phyloP scores from a whole-genome alignment of 163 green algal genomes.

The Smithsoniella earleae region DNA sequence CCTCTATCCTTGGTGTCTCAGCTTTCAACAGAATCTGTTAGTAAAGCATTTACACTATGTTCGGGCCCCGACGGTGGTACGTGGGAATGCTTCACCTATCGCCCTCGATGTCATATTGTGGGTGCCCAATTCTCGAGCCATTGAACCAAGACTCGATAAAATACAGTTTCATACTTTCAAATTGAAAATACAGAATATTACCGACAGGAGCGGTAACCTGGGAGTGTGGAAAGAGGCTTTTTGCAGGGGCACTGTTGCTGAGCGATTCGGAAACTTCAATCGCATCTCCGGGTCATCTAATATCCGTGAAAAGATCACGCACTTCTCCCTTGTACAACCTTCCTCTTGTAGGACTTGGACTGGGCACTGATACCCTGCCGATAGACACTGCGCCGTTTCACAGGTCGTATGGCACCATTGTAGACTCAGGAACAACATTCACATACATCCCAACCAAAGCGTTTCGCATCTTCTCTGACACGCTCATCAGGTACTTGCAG shows the following conservation, averaged over 20 bases:
- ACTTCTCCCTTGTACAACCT: conserved; percentile 10
- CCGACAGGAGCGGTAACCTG: no score
- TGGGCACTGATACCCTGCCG: not conserved
- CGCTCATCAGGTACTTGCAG: not conserved
- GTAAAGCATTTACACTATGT: not conserved
- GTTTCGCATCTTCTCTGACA: not conserved
- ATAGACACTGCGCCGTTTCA: conserved; percentile 2
- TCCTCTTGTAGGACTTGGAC: not conserved
- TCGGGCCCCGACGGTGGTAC: not conserved
- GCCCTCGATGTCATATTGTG: no score
- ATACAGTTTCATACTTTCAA: no score
- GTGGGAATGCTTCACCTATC: no score
- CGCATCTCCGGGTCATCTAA: no score
- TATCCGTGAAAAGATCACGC: no score
- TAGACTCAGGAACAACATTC: conserved; percentile 29
- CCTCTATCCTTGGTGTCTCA: not conserved
- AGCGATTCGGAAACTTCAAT: no score
- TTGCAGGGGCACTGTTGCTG: no score
- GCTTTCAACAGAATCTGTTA: not conserved
- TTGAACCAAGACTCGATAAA: no score
- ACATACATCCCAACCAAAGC: conserved; percentile 14
- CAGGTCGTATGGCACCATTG: conserved; percentile 2
- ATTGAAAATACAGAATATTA: no score
- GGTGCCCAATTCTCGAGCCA: no score
- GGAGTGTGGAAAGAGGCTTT: no score